Conservation (phyloP, 441 rosid species). For the Bocquillonia castaneifolia region DNA sequence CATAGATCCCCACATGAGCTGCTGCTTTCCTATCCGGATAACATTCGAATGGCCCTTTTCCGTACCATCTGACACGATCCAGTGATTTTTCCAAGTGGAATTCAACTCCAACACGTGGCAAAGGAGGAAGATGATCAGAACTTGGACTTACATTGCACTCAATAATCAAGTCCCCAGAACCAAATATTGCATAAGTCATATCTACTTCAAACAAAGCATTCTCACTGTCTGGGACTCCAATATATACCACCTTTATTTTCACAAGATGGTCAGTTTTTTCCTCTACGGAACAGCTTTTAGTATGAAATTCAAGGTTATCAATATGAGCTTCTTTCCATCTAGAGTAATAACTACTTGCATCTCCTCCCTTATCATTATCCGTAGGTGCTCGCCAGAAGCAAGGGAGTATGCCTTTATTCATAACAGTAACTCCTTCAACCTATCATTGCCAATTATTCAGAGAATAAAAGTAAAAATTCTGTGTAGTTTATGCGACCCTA, state of each 20-base stretch:
- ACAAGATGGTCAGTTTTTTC: conserved; percentile 38
- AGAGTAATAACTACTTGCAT: conserved; percentile 56
- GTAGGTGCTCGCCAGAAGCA: conserved; percentile 97
- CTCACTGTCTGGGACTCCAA: conserved; percentile 36
- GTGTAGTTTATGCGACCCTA: too few relatives aligned
- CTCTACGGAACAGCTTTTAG: conserved; percentile 58
- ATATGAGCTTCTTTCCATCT: conserved; percentile 73
- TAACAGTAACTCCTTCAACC: conserved; percentile 66
- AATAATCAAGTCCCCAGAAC: conserved; percentile 74
- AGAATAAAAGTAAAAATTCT: not conserved
- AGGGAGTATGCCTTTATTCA: conserved; percentile 72
- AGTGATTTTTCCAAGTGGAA: conserved; percentile 63
- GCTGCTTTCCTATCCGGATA: conserved; percentile 96
- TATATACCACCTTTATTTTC: conserved; percentile 50
- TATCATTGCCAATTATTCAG: conserved; percentile 27
- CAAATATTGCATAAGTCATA: conserved; percentile 51
- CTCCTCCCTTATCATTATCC: conserved; percentile 97
- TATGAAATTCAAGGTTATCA: conserved; percentile 46
- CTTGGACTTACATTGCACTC: conserved; percentile 61
- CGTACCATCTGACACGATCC: conserved; percentile 78
- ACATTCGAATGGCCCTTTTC: conserved; percentile 95
- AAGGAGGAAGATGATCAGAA: conserved; percentile 74
- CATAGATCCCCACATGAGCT: conserved; percentile 69
- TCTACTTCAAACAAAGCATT: conserved; percentile 50
- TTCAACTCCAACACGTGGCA: conserved; percentile 86